phyloP scores from a whole-genome alignment of 2,329 filamentous ascomycete genomes.

The Arthrobotrys sphaeroides region DNA sequence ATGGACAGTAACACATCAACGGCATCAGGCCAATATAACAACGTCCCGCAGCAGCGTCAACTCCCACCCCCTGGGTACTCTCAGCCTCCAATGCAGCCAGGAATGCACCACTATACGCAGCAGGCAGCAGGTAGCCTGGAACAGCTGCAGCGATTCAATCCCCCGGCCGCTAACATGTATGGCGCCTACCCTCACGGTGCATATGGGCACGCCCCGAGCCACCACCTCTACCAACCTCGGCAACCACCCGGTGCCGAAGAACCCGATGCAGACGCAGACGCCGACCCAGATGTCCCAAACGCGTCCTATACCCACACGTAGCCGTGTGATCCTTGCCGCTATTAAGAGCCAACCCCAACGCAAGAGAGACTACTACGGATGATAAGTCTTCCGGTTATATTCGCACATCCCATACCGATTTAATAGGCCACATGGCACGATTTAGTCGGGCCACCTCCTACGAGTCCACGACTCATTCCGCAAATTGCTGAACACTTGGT shows the following conservation, averaged over 20 bases:
- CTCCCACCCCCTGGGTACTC: conserved; percentile 78
- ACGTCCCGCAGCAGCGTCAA: conserved; percentile 70
- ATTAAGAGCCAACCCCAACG: not conserved
- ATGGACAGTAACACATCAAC: conserved; percentile 66
- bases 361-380: not conserved
- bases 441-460: not conserved
- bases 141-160: conserved; percentile 47
- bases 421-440: not conserved
- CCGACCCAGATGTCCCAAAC: conserved; percentile 57
- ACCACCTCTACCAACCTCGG: conserved; percentile 48
- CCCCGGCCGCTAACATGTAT: conserved; percentile 41
- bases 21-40: conserved; percentile 64
- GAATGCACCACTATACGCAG: conserved; percentile 73
- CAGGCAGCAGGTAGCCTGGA: conserved; percentile 62
- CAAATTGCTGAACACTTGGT: conserved; percentile 1
- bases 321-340: not conserved
- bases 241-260: conserved; percentile 56
- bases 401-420: not conserved
- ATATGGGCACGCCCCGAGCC: conserved; percentile 40
- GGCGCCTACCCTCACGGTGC: conserved; percentile 40
- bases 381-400: not conserved
- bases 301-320: conserved; percentile 56
- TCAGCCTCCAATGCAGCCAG: conserved; percentile 68
- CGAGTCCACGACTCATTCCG: not conserved
- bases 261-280: conserved; percentile 57